Evolutionary conservation across 1,139 yeast genomes (phyloP).

Genomic region (Pichia sp.): DNA sequence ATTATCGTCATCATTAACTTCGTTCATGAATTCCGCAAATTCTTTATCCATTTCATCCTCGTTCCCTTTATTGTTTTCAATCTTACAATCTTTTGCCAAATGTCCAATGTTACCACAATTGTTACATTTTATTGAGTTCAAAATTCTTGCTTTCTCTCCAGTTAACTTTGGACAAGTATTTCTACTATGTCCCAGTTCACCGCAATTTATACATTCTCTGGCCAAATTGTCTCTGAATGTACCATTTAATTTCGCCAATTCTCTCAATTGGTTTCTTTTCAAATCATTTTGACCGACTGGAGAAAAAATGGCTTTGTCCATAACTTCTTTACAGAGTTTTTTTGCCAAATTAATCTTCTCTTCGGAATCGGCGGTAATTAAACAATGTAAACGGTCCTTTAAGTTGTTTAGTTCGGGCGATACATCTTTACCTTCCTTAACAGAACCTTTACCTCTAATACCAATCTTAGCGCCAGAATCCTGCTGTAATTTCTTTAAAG

Average conservation of each 20-base stretch:
- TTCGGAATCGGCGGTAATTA: conserved; percentile 77
- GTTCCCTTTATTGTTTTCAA: conserved; percentile 11
- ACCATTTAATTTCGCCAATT: conserved; percentile 89
- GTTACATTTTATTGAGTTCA: conserved; percentile 47
- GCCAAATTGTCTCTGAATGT: conserved; percentile 71
- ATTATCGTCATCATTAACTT: conserved; percentile 26
- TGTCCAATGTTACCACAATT: conserved; percentile 82
- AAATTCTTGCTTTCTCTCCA: conserved; percentile 25
- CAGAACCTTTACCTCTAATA: conserved; percentile 90
- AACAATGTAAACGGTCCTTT: conserved; percentile 82
- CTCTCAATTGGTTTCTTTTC: conserved; percentile 85
- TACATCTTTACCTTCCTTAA: conserved; percentile 75
- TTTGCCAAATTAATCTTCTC: conserved; percentile 73
- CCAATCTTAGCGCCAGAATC: conserved; percentile 82
- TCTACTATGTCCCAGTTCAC: conserved; percentile 53
- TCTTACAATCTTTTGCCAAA: conserved; percentile 79
- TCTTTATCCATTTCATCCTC: conserved; percentile 31
- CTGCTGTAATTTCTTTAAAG: conserved; percentile 70
- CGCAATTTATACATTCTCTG: conserved; percentile 53
- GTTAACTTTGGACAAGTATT: conserved; percentile 52
- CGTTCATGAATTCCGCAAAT: conserved; percentile 43
- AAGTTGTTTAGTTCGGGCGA: conserved; percentile 40
- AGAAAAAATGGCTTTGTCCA: conserved; percentile 74
- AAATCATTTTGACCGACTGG: conserved; percentile 93
- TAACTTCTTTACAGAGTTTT: conserved; percentile 63